phyloP scores from a whole-genome alignment of 2,329 filamentous ascomycete species.

The Gyromitra esculenta region DNA sequence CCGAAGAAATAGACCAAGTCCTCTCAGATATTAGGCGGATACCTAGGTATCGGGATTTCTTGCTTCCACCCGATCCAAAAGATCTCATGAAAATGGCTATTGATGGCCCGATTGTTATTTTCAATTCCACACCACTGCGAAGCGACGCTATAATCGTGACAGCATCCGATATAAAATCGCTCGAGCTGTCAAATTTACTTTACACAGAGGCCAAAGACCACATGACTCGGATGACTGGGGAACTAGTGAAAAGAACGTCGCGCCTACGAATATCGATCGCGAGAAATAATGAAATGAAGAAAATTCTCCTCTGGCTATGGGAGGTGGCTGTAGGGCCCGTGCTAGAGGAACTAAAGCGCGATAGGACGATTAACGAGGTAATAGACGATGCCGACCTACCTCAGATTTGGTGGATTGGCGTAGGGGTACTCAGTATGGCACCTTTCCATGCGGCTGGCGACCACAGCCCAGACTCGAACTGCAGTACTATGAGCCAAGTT shows the following conservation, averaged over 20 bases:
- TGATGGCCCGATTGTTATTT: conserved; percentile 34
- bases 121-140: conserved; percentile 16
- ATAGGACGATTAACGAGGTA: neutral
- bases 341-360: conserved; percentile 11
- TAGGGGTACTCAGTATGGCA: conserved; percentile 19
- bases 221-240: neutral
- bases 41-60: too few species aligned
- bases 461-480: conserved; percentile 19
- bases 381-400: neutral
- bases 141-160: conserved; percentile 40
- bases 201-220: neutral
- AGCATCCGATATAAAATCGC: neutral
- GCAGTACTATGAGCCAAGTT: conserved; percentile 11
- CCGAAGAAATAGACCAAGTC: too few species aligned
- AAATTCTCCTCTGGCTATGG: conserved; percentile 43
- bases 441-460: conserved; percentile 43
- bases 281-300: conserved; percentile 20
- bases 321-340: conserved; percentile 31
- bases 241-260: neutral
- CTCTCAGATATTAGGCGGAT: too few species aligned
- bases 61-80: too few species aligned
- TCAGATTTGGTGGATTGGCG: conserved; percentile 44
- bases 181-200: conserved; percentile 3
- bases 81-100: conserved; percentile 8
- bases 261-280: neutral